Evolutionary conservation across 345 rosid species (phyloP).

Genomic region (Kernera saxatilis): DNA sequence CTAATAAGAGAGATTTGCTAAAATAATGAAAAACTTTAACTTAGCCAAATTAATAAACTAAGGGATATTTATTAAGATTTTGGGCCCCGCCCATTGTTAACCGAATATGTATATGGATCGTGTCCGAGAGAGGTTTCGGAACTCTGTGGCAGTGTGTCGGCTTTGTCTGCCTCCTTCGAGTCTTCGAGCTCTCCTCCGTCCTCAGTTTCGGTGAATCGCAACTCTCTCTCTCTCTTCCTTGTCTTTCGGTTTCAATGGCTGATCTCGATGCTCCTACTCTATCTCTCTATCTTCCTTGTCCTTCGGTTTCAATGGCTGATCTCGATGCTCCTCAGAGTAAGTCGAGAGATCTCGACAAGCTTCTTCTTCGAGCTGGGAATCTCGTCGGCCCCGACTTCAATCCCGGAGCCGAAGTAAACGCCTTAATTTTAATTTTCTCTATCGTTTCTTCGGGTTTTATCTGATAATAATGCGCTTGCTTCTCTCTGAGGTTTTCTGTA

Average conservation of each 20-base stretch:
- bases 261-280: conserved; percentile 33
- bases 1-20: background rate
- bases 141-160: conserved; percentile 22
- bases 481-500: background rate
- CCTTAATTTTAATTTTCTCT: background rate
- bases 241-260: conserved; percentile 38
- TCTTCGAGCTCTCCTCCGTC: conserved; percentile 19
- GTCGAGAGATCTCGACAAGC: conserved; percentile 91
- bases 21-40: background rate
- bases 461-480: background rate
- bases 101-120: conserved; percentile 10
- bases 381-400: conserved; percentile 73
- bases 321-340: conserved; percentile 43
- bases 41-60: background rate
- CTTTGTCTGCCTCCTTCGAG: background rate
- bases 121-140: background rate
- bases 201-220: conserved; percentile 21
- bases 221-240: background rate
- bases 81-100: conserved; percentile 14
- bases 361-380: conserved; percentile 87
- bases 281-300: background rate
- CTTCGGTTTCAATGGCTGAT: conserved; percentile 44
- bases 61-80: background rate
- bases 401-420: conserved; percentile 58
- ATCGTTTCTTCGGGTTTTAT: background rate